These are phyloP conservation scores for Colletotrichum truncatum DNA, from an alignment of 2,329 filamentous ascomycete species.

Conservation along the genomic window DNA sequence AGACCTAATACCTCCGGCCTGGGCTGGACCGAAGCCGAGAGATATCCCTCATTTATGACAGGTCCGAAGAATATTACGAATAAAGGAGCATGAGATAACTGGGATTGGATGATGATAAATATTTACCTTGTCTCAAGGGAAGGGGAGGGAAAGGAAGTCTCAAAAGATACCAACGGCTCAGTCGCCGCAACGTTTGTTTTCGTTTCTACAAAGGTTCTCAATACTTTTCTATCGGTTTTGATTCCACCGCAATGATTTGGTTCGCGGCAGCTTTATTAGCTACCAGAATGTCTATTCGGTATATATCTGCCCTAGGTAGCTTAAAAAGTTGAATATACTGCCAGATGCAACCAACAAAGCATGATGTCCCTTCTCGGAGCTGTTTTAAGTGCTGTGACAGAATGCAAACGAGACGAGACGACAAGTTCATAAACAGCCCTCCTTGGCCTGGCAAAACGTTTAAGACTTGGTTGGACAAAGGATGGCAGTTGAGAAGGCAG, in stretches of 20 bases:
- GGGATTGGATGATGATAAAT: slow-evolving; percentile 13
- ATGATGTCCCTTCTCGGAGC: neutral
- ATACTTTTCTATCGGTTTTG: slow-evolving; percentile 18
- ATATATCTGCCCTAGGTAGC: slow-evolving; percentile 18
- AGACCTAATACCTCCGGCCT: slow-evolving; percentile 27
- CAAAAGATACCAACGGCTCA: slow-evolving; percentile 30
- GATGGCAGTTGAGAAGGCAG: neutral
- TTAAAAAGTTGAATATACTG: slow-evolving; percentile 21
- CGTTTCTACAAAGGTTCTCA: slow-evolving; percentile 24
- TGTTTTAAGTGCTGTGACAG: neutral
- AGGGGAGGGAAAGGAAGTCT: slow-evolving; percentile 3
- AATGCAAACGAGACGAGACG: neutral
- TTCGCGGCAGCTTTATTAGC: neutral
- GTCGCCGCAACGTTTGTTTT: slow-evolving; percentile 24
- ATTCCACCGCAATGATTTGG: slow-evolving; percentile 8
- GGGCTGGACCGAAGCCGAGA: slow-evolving; percentile 32
- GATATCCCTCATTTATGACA: slow-evolving; percentile 31
- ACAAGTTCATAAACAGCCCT: neutral
- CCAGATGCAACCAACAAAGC: slow-evolving; percentile 5
- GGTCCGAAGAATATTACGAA: slow-evolving; percentile 21
- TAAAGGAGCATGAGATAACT: slow-evolving; percentile 14
- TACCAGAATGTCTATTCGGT: slow-evolving; percentile 13
- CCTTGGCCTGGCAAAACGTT: no score
- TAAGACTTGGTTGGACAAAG: no score
- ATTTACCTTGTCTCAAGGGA: neutral